Base-by-base conservation (phyloP, 2,329 filamentous ascomycete species). In the Coniochaeta ligniaria region DNA sequence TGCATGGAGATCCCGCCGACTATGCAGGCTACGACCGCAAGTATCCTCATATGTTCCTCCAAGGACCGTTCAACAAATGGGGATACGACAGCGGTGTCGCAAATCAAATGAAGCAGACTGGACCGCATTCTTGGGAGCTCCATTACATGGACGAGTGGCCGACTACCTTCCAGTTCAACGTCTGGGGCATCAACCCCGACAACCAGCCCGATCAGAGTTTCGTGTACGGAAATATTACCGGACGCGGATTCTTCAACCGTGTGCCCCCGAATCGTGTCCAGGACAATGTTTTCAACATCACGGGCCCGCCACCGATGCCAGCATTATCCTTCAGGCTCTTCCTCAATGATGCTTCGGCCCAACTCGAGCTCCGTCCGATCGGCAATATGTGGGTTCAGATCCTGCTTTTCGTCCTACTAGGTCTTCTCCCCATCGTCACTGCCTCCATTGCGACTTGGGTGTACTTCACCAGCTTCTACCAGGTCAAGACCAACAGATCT, bases 171-270 rank as follows among this genome's bases (percentile, higher is more conserved):
- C 85, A 88, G 66, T 73, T 88, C 62, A 89, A 88, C 65, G 78
- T 86, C 5, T 89, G 86, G 86, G 86, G 86, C 57, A 84, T 88
- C 68, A 85, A 88, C 66, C 79, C 81, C 0, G 80, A 87, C 70
- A 83, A 84, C 22, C 74, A 82, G 65, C 85, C 86, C 0, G 86
- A 89, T 69, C 77, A 84, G 62, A 80, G 80, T 8, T 79, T 76
- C 60, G 79, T 86, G 2, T 82, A 80, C 62, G 86, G 86, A 24
- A 86, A 89, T 67, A 78, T 86, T 16, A 82, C 88, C 66, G 75
- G 75, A 28, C 85, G 88, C 67, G 77, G 76, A 2, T 75, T 88
- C 8, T 72, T 88, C 24, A 86, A 89, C 68, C 83, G 84, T 41
- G 76, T 88, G 33, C 81, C 84, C 1, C 85, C 85, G 7, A 83